These are phyloP conservation scores for Lomentospora prolificans DNA, from an alignment of 2,329 filamentous ascomycete genomes.

Conservation along the genomic window DNA sequence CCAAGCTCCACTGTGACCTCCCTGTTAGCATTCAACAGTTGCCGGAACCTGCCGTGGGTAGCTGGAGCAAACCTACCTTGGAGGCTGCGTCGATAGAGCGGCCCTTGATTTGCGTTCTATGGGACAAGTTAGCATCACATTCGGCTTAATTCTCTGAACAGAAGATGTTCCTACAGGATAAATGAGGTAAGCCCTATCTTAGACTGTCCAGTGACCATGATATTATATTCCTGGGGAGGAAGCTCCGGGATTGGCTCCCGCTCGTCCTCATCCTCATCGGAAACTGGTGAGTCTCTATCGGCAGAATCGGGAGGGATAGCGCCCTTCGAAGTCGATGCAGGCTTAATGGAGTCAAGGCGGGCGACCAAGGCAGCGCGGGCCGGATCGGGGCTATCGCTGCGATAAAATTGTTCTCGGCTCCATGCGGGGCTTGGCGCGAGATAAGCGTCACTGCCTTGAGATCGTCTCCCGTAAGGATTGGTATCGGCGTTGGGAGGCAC, in stretches of 20 bases:
- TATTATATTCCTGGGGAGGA: background rate
- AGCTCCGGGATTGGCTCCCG: background rate
- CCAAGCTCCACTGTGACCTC: background rate
- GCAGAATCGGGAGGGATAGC: no score
- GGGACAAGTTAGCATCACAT: background rate
- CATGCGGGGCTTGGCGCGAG: no score
- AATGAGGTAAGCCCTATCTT: conserved; percentile 4
- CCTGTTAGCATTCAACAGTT: background rate
- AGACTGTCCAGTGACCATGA: background rate
- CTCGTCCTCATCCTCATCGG: background rate
- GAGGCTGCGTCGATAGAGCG: background rate
- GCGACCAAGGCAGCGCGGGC: no score
- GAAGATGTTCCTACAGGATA: background rate
- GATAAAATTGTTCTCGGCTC: no score
- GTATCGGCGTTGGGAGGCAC: no score
- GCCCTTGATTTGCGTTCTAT: background rate
- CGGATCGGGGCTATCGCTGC: no score
- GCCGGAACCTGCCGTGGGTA: no score
- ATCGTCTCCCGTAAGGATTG: no score
- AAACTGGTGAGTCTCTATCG: background rate
- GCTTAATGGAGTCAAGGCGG: no score
- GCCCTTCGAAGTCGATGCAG: no score
- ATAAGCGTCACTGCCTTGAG: no score
- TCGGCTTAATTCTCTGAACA: no score
- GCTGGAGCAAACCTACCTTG: background rate